These are phyloP conservation scores for Lactarius quietus DNA, from an alignment of 768 basidiomycete genomes.

Conservation along the genomic window DNA sequence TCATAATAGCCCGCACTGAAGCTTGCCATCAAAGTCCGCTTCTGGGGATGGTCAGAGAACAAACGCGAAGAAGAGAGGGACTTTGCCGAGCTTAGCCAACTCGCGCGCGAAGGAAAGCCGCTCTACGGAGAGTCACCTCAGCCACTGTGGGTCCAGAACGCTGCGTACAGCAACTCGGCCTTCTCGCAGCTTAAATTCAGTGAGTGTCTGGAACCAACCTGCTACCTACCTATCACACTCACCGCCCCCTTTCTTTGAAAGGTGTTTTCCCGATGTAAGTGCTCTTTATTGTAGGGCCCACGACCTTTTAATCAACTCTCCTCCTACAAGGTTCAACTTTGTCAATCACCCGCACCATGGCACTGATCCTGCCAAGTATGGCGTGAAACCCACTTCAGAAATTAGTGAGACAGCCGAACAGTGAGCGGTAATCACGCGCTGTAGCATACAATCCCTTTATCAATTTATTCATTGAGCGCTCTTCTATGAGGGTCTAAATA, in stretches of 20 bases:
- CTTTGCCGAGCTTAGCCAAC: slow-evolving; percentile 70
- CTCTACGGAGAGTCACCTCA: slow-evolving; percentile 83
- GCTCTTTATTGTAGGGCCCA: slow-evolving; percentile 5
- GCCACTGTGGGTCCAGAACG: slow-evolving; percentile 80
- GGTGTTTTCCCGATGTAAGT: slow-evolving; percentile 75
- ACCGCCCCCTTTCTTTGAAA: slow-evolving; percentile 31
- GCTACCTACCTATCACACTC: background rate
- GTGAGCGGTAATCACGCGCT: slow-evolving; percentile 2
- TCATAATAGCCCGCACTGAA: slow-evolving; percentile 16
- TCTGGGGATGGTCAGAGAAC: slow-evolving; percentile 95
- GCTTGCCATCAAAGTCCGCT: slow-evolving; percentile 55
- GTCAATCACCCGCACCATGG: slow-evolving; percentile 90
- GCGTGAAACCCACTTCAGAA: slow-evolving; percentile 27
- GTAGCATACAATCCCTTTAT: slow-evolving; percentile 7
- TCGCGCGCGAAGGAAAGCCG: slow-evolving; percentile 73
- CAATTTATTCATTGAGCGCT: slow-evolving; percentile 6
- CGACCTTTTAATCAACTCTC: background rate
- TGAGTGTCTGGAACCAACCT: slow-evolving; percentile 37
- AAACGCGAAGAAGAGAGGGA: slow-evolving; percentile 77
- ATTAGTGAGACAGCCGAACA: slow-evolving; percentile 29
- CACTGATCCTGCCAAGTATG: slow-evolving; percentile 77
- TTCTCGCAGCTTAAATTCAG: slow-evolving; percentile 94
- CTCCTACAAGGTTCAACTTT: slow-evolving; percentile 76
- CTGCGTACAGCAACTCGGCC: slow-evolving; percentile 83
- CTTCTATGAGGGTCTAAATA: background rate